These are phyloP conservation scores for Xerocomellus chrysenteron DNA, from an alignment of 768 basidiomycete genomes.

Conservation along the genomic window DNA sequence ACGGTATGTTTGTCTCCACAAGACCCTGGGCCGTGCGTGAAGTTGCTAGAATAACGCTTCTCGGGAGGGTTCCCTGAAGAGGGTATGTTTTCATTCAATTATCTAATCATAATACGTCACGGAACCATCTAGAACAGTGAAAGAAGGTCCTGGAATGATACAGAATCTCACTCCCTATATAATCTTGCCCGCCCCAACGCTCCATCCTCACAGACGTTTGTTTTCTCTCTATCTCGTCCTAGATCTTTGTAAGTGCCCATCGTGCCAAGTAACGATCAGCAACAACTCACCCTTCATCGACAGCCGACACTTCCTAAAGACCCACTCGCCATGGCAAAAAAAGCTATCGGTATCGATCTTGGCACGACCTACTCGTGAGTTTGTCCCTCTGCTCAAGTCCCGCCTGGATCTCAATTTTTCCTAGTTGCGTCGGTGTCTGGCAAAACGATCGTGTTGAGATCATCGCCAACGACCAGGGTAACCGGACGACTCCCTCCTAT, in stretches of 20 bases:
- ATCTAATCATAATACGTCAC: conserved; percentile 35
- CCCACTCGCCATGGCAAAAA: conserved; percentile 60
- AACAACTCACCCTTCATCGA: conserved; percentile 6
- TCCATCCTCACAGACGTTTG: conserved; percentile 14
- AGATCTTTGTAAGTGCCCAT: conserved; percentile 19
- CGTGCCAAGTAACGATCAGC: neutral
- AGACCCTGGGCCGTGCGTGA: neutral
- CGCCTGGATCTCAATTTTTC: conserved; percentile 12
- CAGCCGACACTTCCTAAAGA: conserved; percentile 8
- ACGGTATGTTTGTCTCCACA: neutral
- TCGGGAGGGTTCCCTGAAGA: neutral
- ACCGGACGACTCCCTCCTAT: conserved; percentile 94
- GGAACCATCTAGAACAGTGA: conserved; percentile 35
- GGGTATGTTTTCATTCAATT: conserved; percentile 22
- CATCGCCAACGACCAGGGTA: conserved; percentile 94
- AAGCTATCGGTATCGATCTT: conserved; percentile 89
- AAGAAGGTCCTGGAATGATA: conserved; percentile 35
- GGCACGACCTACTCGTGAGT: conserved; percentile 92
- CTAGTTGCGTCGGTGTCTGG: conserved; percentile 98
- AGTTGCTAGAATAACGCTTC: neutral
- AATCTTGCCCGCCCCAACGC: conserved; percentile 12
- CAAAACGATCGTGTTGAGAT: conserved; percentile 99
- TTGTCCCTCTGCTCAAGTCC: neutral
- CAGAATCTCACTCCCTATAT: conserved; percentile 31
- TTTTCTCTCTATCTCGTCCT: conserved; percentile 9